Evolutionary conservation across 345 rosid species (phyloP), one percentile per base, ranked within the genome.

Genomic region (Aquilaria yunnanensis): DNA sequence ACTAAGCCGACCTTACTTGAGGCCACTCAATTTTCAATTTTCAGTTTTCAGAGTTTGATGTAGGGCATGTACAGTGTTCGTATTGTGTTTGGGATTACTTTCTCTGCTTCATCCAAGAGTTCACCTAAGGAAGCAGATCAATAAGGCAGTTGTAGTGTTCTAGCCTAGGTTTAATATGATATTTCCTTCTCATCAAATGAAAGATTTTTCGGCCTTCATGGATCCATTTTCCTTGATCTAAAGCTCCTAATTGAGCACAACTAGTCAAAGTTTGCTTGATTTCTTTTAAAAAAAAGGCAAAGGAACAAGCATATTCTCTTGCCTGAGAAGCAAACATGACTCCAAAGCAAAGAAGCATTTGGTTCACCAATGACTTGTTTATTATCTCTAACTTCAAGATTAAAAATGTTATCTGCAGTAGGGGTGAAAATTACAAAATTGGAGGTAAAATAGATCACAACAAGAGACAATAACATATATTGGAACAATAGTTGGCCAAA

Each of bases 261-360:
- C 92, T 89, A 23, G 86, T 83, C 61, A 90, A 80, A n/a, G 87
- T n/a, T 60, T 48, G 3, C 51, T 37, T 37, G 43, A 37, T 37
- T 37, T 37, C 8, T 37, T 37, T 37, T 23, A 32, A 13, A 32
- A 61, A 57, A 65, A 62, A 51, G 29, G 72, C 31, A 59, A 67
- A 48, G 63, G 49, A 55, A 37, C 37, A 54, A 63, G 69, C 61
- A 72, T 59, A 14, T 33, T 62, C 60, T 68, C 85, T 51, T 65
- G 84, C 98, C 84, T 90, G 97, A 70, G 86, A 85, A 69, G 96
- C 92, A 88, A 93, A 88, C 86, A 93, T 81, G 73, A 81, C 68
- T 56, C 97, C 98, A 71, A 90, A 83, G 79, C 96, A 90, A 54
- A 93, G 92, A 52, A 93, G 92, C 89, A 90, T 93, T 85, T 93